Conservation (phyloP, 1,284 basidiomycete genomes). For the Dichomitus squalens region DNA sequence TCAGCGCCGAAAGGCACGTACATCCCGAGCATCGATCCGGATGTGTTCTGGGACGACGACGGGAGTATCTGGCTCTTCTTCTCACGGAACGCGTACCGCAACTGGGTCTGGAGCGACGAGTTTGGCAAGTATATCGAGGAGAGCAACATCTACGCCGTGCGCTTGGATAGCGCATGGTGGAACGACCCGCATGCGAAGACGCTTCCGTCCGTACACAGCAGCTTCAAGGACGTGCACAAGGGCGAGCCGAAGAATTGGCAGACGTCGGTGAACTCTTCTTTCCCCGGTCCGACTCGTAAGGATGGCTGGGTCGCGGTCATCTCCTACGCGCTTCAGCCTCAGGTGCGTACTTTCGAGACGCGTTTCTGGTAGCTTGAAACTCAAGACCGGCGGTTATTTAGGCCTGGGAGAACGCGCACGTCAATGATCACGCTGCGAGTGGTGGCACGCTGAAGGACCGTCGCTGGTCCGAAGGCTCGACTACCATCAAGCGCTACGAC, state of each 20-base stretch:
- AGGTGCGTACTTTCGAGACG: neutral
- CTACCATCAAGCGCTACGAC: slow-evolving; percentile 7
- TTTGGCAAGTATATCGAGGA: slow-evolving; percentile 13
- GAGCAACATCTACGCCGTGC: slow-evolving; percentile 14
- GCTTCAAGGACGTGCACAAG: slow-evolving; percentile 8
- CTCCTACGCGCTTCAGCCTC: slow-evolving; percentile 10
- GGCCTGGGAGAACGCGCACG: slow-evolving; percentile 12
- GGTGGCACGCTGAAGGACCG: slow-evolving; percentile 10
- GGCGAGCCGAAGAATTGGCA: neutral
- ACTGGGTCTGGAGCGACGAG: slow-evolving; percentile 14
- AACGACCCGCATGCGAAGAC: slow-evolving; percentile 7
- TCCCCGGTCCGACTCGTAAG: slow-evolving; percentile 11
- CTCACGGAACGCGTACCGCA: slow-evolving; percentile 13
- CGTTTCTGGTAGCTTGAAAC: too few species aligned
- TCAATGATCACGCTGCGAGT: slow-evolving; percentile 11
- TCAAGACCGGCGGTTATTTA: neutral
- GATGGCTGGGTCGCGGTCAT: slow-evolving; percentile 14
- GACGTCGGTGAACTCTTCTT: slow-evolving; percentile 5
- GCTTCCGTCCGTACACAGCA: slow-evolving; percentile 8
- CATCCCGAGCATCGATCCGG: slow-evolving; percentile 12
- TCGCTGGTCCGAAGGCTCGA: slow-evolving; percentile 13
- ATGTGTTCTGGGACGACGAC: slow-evolving; percentile 13
- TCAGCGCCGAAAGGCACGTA: slow-evolving; percentile 4
- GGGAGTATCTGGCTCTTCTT: slow-evolving; percentile 18
- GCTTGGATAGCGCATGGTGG: slow-evolving; percentile 13